Percentiles rank a stretch among this genome's conserved stretches.
Evolutionary conservation across 1,284 basidiomycete species (phyloP).

Genomic region (Chalciporus sp.): DNA sequence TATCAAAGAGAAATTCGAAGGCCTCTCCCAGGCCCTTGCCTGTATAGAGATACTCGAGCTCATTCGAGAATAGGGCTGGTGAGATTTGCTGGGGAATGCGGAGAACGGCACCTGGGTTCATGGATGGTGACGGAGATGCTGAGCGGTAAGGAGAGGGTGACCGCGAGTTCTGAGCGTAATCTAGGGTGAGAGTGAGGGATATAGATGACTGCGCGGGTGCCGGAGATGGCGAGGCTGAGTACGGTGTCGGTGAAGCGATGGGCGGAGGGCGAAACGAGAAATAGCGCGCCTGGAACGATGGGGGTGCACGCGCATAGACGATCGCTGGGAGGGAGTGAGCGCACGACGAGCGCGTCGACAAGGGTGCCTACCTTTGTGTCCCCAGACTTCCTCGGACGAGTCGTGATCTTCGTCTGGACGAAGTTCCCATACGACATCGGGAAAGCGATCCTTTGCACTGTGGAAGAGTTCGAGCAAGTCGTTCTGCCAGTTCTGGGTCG

Average conservation of each 20-base stretch:
- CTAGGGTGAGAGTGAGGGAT: constrained; percentile 56
- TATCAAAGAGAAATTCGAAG: constrained; percentile 88
- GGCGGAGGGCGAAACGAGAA: constrained; percentile 72
- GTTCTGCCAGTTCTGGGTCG: constrained; percentile 71
- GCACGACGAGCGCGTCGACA: background rate
- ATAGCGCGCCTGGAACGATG: constrained; percentile 82
- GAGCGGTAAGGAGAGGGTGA: constrained; percentile 58
- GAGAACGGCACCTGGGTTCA: constrained; percentile 40
- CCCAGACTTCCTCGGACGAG: constrained; percentile 71
- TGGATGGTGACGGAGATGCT: constrained; percentile 48
- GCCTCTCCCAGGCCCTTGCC: constrained; percentile 86
- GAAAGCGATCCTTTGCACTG: constrained; percentile 82
- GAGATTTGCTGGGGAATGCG: constrained; percentile 70
- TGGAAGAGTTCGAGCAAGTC: constrained; percentile 78
- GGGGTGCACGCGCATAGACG: constrained; percentile 91
- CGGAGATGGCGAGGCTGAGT: constrained; percentile 53
- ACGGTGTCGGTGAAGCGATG: constrained; percentile 56
- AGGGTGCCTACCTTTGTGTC: constrained; percentile 77
- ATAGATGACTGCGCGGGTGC: constrained; percentile 61
- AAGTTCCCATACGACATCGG: constrained; percentile 92
- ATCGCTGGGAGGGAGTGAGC: constrained; percentile 60
- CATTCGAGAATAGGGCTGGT: constrained; percentile 77
- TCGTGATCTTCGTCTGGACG: constrained; percentile 52
- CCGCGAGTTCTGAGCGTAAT: constrained; percentile 49
- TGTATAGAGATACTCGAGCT: constrained; percentile 90